These are phyloP conservation scores for Penicillium decumbens DNA, from an alignment of 2,329 filamentous ascomycete genomes.

Conservation along the genomic window DNA sequence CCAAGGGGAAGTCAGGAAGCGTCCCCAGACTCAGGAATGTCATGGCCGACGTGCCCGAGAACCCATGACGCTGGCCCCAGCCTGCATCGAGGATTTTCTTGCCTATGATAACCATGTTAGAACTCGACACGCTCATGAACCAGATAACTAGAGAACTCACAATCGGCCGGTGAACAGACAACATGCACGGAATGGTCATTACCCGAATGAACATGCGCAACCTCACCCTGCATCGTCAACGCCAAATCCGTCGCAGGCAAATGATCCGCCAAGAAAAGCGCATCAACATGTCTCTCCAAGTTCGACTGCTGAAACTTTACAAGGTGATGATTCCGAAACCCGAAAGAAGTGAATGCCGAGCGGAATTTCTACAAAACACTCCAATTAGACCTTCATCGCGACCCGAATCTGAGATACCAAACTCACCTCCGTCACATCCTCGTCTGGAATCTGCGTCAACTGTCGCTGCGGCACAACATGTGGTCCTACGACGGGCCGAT, in stretches of 20 bases:
- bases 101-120: conserved; percentile 16
- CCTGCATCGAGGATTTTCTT: conserved; percentile 65
- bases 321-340: conserved; percentile 25
- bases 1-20: conserved; percentile 17
- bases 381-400: not conserved
- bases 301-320: conserved; percentile 25
- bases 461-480: conserved; percentile 32
- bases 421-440: conserved; percentile 25
- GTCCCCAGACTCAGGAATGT: conserved; percentile 50
- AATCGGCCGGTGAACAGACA: conserved; percentile 73
- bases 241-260: conserved; percentile 19
- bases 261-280: conserved; percentile 25
- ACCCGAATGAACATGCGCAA: conserved; percentile 71
- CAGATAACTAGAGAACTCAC: conserved; percentile 29
- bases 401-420: not conserved
- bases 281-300: conserved; percentile 25
- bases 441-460: conserved; percentile 22
- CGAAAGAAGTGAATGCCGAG: conserved; percentile 21
- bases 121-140: too few relatives aligned
- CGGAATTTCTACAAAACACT: conserved; percentile 22
- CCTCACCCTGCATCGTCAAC: conserved; percentile 56
- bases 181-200: conserved; percentile 70
- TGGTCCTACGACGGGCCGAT: conserved; percentile 23
- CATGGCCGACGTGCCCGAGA: conserved; percentile 54
- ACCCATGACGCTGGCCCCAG: conserved; percentile 67